Conservation (phyloP, 345 rosid genomes). For the Firmiana major region DNA sequence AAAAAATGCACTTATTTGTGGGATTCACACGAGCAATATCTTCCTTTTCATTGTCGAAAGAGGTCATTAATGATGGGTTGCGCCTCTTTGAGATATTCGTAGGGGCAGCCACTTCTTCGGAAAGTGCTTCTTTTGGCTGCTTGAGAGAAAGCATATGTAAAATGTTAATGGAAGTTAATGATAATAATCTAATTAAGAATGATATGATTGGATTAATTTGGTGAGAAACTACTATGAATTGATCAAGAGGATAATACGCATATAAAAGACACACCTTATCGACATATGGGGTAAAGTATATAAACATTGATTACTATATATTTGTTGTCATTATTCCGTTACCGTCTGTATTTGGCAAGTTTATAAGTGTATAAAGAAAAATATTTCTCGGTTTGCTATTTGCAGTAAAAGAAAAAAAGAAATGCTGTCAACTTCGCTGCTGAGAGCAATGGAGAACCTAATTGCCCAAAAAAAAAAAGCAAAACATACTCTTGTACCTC, state of each 20-base stretch:
- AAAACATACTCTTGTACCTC: constrained; percentile 24
- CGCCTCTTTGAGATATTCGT: constrained; percentile 28
- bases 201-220: too few relatives aligned
- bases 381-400: not conserved
- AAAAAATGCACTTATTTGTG: too few relatives aligned
- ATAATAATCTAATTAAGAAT: not conserved
- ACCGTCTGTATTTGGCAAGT: not conserved
- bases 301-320: not conserved
- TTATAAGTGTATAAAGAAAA: not conserved
- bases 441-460: not conserved
- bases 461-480: not conserved
- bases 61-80: constrained; percentile 43
- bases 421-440: not conserved
- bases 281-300: too few relatives aligned
- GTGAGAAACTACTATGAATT: too few relatives aligned
- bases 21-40: constrained; percentile 42
- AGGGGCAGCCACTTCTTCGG: constrained; percentile 27
- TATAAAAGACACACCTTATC: not conserved
- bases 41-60: constrained; percentile 75
- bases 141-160: not conserved
- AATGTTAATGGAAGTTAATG: not conserved
- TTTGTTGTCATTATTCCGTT: not conserved
- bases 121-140: constrained; percentile 41
- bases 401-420: not conserved
- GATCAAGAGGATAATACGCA: not conserved